Conservation (phyloP, 1,284 basidiomycete genomes). For the Takashimella koratensis region DNA sequence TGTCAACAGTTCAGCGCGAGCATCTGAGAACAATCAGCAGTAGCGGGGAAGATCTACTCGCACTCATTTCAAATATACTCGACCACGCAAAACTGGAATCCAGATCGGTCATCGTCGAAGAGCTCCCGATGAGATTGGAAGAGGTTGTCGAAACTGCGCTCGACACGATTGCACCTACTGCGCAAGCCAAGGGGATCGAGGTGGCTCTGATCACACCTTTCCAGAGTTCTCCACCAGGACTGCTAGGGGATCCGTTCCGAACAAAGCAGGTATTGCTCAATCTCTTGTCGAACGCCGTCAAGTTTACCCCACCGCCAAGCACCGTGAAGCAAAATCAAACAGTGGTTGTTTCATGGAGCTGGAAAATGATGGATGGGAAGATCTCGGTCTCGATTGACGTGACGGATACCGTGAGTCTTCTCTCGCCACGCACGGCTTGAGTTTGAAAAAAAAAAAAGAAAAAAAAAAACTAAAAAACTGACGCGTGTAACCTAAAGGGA, state of each 20-base stretch:
- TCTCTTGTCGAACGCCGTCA: constrained; percentile 42
- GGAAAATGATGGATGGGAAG: constrained; percentile 14
- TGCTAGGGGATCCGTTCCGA: constrained; percentile 42
- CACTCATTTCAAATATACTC: constrained; percentile 52
- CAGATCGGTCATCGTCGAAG: constrained; percentile 49
- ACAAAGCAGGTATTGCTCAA: constrained; percentile 43
- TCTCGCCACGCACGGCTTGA: too few species aligned
- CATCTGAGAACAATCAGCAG: constrained; percentile 50
- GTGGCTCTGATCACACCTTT: constrained; percentile 33
- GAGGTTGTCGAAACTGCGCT: constrained; percentile 42
- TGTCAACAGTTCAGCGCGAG: constrained; percentile 48
- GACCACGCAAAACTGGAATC: constrained; percentile 51
- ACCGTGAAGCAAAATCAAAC: constrained; percentile 13
- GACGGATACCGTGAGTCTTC: constrained; percentile 31
- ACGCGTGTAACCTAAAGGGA: constrained; percentile 11
- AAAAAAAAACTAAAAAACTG: too few species aligned
- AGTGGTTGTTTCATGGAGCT: constrained; percentile 33
- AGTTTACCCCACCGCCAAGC: constrained; percentile 33
- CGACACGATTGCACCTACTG: constrained; percentile 39
- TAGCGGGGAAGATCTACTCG: constrained; percentile 51
- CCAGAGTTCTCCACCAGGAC: constrained; percentile 32
- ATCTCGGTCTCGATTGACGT: constrained; percentile 28
- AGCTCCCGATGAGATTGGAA: constrained; percentile 48
- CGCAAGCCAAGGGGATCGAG: constrained; percentile 42
- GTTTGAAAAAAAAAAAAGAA: too few species aligned